A percentile compares a stretch with the other conserved stretches of the same genome.
Conservation (phyloP, 345 rosid genomes). For the Sisymbrium altissimum region DNA sequence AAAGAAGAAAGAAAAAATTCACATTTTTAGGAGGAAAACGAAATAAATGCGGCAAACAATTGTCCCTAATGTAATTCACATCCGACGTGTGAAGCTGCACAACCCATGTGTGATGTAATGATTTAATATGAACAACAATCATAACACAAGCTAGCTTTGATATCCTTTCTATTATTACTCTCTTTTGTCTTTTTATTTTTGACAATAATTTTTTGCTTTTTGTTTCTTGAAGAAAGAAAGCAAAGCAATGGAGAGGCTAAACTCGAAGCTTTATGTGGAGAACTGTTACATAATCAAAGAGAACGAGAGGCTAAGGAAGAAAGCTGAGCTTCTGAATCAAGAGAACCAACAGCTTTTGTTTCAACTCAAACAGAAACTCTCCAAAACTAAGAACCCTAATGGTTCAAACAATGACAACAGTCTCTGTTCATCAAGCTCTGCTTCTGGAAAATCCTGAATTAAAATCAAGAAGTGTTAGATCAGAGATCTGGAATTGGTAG, state of each 20-base stretch:
- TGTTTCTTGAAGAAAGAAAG: conserved; percentile 8
- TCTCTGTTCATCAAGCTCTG: conserved; percentile 25
- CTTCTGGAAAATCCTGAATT: background rate
- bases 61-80: conserved; percentile 20
- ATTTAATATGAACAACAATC: conserved; percentile 24
- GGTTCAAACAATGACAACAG: conserved; percentile 31
- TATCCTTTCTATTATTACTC: conserved; percentile 8
- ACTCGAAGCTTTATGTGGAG: conserved; percentile 77
- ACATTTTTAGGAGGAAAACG: conserved; percentile 25
- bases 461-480: background rate
- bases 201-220: conserved; percentile 10
- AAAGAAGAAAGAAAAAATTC: background rate
- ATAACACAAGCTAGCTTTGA: conserved; percentile 33
- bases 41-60: conserved; percentile 30
- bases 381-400: conserved; percentile 40
- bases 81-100: conserved; percentile 35
- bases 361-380: conserved; percentile 75
- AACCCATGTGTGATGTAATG: conserved; percentile 35
- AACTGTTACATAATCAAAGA: conserved; percentile 88
- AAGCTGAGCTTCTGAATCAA: conserved; percentile 91
- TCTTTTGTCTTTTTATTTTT: background rate
- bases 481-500: background rate
- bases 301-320: conserved; percentile 93
- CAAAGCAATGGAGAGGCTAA: conserved; percentile 74
- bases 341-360: conserved; percentile 92